These are phyloP conservation scores for Ascochyta rabiei DNA, from an alignment of 2,329 filamentous ascomycete species.

Conservation along the genomic window DNA sequence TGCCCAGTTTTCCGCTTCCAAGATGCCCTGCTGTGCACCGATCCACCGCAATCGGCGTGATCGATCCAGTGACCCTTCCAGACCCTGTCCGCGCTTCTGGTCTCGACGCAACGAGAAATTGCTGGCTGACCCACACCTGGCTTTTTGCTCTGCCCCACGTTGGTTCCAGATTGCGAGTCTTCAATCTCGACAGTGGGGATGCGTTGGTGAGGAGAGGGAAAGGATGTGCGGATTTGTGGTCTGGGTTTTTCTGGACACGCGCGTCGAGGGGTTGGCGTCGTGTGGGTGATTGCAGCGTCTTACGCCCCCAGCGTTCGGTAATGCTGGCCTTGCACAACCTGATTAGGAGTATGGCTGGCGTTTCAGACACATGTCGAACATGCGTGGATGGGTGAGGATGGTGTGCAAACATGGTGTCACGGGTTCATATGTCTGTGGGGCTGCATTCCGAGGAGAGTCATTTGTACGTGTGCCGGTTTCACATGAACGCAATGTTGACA, in stretches of 20 bases:
- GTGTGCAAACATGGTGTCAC: too few relatives aligned
- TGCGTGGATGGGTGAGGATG: too few relatives aligned
- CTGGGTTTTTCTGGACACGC: neutral
- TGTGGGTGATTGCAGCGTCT: too few relatives aligned
- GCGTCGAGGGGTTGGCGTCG: neutral
- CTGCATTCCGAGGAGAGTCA: too few relatives aligned
- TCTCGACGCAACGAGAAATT: constrained; percentile 13
- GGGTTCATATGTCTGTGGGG: too few relatives aligned
- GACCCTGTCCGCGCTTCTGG: constrained; percentile 10
- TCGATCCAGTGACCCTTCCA: constrained; percentile 14
- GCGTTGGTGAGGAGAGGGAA: neutral
- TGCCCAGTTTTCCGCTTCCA: constrained; percentile 7
- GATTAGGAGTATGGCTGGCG: neutral
- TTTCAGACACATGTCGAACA: too few relatives aligned
- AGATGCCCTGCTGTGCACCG: neutral
- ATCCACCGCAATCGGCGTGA: constrained; percentile 14
- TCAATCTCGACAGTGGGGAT: constrained; percentile 4
- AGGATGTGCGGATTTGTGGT: constrained; percentile 11
- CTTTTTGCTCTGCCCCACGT: neutral
- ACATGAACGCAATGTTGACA: neutral
- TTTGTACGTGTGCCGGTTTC: too few relatives aligned
- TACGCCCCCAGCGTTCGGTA: too few relatives aligned
- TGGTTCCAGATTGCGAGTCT: constrained; percentile 11
- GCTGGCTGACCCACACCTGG: neutral
- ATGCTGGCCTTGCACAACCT: too few relatives aligned